Evolutionary conservation across 495 filamentous ascomycete genomes (phyloP), one percentile per base, ranked within the genome.

Genomic region (Penicillium dipodomyicola): DNA sequence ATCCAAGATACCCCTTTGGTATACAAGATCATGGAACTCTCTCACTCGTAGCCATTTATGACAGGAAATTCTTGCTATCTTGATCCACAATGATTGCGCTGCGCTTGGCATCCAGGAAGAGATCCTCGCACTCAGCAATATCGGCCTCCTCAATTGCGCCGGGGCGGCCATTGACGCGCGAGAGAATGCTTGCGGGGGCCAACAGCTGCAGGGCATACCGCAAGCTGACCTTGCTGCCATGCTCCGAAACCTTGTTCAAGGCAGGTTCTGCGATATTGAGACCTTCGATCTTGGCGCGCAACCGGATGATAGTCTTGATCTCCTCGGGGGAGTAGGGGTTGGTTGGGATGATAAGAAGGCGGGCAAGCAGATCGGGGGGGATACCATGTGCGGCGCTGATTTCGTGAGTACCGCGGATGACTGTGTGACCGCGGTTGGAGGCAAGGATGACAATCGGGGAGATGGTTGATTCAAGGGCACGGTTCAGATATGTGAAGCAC

Each of bases 401-500:
- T 58, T 91, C 88, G 65, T 91, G 85, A 29, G 90, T 90, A 60
- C 91, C 91, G 49, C 90, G 88, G 65, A 97, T 94, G 42, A 90
- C 86, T 54, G 87, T 88, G 78, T 91, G 85, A 56, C 94, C 94
- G 57, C 94, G 88, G 74, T 98, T 98, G 37, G 92, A 97, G 58
- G 94, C 94, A 29, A 98, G 88, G 57, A 97, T 95, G 57, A 98
- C 94, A 62, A 97, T 95, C 17, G 94, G 94, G 7, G 93, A 90
- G 66, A 98, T 94, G 60, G 85, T 78, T 41, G 89, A 89, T 77
- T 98, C 94, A 35, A 98, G 84, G 1, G 94, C 94, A 65, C 92
- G 91, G 79, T 96, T 96, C 64, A 98, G 85, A 77, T 96, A 98
- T 59, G 94, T 97, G 78, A 97, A 98, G 82, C 90, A 93, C 77